Evolutionary conservation across 176 grass and related monocot species (phyloP).

Genomic region (Lolium rigidum): DNA sequence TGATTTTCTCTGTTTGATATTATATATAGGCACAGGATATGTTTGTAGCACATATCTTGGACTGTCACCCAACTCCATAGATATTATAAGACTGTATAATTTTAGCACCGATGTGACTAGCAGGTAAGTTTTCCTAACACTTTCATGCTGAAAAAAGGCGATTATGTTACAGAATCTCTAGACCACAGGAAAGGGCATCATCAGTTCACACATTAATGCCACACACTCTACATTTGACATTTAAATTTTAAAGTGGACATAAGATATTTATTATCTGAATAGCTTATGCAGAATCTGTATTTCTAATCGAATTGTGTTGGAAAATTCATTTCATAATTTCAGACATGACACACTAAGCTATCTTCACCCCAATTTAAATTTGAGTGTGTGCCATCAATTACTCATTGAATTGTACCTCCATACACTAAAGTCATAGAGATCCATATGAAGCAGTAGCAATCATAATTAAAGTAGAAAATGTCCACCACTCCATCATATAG

Average conservation of each 20-base stretch:
- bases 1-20: constrained; percentile 34
- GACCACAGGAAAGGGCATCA: background rate
- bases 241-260: background rate
- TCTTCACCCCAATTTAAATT: background rate
- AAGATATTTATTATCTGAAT: background rate
- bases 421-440: constrained; percentile 21
- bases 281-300: background rate
- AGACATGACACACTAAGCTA: background rate
- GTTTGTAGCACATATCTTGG: constrained; percentile 89
- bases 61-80: constrained; percentile 59
- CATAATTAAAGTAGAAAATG: background rate
- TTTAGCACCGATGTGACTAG: constrained; percentile 60
- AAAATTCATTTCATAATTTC: background rate
- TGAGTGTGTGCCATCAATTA: background rate
- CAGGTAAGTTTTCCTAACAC: constrained; percentile 55
- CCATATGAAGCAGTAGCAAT: constrained; percentile 11
- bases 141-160: background rate
- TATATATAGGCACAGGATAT: constrained; percentile 85
- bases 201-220: background rate
- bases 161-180: background rate
- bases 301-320: background rate
- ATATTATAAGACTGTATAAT: constrained; percentile 92
- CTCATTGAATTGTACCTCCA: background rate
- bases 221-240: background rate
- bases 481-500: background rate